Conservation (phyloP, 768 basidiomycete species). For the Dacryopinax spathularia region DNA sequence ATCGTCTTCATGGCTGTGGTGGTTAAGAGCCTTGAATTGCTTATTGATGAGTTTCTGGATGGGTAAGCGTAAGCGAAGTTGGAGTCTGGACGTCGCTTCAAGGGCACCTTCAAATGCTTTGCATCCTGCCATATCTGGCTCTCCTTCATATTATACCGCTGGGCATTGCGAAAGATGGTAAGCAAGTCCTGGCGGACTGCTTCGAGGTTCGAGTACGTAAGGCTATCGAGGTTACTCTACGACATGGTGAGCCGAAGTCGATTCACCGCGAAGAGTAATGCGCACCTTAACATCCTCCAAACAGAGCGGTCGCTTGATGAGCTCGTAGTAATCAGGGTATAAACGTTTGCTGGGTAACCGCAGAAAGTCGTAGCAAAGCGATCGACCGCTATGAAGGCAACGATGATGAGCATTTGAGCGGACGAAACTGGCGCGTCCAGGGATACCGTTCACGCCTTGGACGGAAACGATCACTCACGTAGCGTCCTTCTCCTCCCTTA, state of each 20-base stretch:
- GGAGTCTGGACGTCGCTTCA: background rate
- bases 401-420: conserved; percentile 8
- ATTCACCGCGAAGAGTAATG: background rate
- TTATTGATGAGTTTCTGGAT: conserved; percentile 35
- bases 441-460: background rate
- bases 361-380: conserved; percentile 36
- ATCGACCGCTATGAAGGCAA: background rate
- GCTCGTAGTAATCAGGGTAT: conserved; percentile 75
- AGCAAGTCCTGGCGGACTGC: conserved; percentile 60
- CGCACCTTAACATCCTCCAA: conserved; percentile 69
- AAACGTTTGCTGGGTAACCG: conserved; percentile 53
- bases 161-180: conserved; percentile 65
- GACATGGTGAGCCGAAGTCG: background rate
- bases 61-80: conserved; percentile 3
- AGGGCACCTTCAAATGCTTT: conserved; percentile 54
- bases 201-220: conserved; percentile 46
- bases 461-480: background rate
- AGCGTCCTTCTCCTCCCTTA: background rate
- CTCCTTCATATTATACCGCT: conserved; percentile 66
- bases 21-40: conserved; percentile 35
- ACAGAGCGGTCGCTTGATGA: conserved; percentile 71
- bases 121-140: conserved; percentile 71
- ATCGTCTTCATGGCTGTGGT: conserved; percentile 29
- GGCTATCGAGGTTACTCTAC: conserved; percentile 44
- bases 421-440: background rate